Percentiles rank a stretch among this genome's conserved stretches.
phyloP scores from a whole-genome alignment of 331 rosid genomes.

The Quercus lobata region DNA sequence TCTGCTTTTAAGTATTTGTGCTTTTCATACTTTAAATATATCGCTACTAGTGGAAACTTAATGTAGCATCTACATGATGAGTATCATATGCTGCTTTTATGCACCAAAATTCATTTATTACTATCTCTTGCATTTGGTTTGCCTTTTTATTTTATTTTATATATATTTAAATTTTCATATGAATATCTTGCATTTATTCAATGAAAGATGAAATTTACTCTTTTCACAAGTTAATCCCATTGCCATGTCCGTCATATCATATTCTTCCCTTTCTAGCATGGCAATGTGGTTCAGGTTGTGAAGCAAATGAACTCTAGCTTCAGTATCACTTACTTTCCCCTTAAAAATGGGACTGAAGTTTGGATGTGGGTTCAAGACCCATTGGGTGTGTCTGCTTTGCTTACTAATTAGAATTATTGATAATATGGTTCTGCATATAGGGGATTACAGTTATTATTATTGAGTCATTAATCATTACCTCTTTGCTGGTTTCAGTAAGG shows the following conservation, averaged over 20 bases:
- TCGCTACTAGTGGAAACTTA: background rate
- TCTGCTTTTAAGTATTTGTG: background rate
- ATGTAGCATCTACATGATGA: background rate
- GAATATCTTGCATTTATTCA: background rate
- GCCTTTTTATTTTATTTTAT: background rate
- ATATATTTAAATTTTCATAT: too few species aligned
- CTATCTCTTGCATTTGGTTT: background rate
- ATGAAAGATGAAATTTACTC: background rate
- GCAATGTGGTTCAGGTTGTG: background rate
- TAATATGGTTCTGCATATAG: background rate
- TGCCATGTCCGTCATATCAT: background rate
- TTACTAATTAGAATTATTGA: background rate
- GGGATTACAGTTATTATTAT: background rate
- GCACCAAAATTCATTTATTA: background rate
- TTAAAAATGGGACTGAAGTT: too few species aligned
- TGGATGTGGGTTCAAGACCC: too few species aligned
- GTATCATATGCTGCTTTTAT: background rate
- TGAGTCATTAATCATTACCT: background rate
- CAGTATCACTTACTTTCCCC: too few species aligned
- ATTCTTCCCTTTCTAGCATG: background rate
- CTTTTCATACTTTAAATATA: background rate
- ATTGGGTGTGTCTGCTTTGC: too few species aligned
- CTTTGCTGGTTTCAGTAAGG: background rate
- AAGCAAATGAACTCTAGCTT: too few species aligned
- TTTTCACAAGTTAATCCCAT: background rate